These are phyloP conservation scores for Aeminium ludgeri DNA, from an alignment of 495 filamentous ascomycete species.

Conservation along the genomic window DNA sequence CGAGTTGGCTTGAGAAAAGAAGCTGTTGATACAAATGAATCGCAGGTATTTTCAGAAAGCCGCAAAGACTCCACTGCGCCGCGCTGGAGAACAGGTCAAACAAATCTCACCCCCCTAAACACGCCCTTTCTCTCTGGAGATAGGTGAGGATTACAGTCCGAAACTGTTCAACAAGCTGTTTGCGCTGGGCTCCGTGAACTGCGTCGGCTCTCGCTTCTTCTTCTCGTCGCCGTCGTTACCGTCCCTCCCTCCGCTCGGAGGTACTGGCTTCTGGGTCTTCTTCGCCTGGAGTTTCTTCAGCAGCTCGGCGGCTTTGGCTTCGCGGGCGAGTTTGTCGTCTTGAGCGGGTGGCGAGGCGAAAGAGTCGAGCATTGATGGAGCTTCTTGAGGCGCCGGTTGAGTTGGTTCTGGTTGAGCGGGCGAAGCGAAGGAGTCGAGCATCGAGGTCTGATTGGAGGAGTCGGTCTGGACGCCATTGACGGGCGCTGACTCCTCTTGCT, in stretches of 20 bases:
- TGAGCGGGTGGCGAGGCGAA: neutral
- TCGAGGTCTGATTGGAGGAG: neutral
- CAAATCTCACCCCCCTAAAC: no score
- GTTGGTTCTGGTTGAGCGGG: constrained; percentile 5
- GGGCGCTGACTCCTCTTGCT: no score
- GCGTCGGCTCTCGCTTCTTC: constrained; percentile 50
- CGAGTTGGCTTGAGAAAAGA: no score
- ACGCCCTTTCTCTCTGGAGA: neutral
- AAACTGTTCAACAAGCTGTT: constrained; percentile 37
- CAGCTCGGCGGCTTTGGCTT: constrained; percentile 21
- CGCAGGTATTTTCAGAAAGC: no score
- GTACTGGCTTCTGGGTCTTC: neutral
- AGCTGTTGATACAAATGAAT: no score
- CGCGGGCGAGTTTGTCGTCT: constrained; percentile 8
- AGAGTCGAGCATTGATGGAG: constrained; percentile 12
- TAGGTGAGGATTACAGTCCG: constrained; percentile 21
- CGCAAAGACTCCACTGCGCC: no score
- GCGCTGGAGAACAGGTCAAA: no score
- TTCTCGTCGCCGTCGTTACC: constrained; percentile 3
- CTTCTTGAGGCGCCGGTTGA: constrained; percentile 13
- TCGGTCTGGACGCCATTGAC: constrained; percentile 8
- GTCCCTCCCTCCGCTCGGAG: constrained; percentile 12
- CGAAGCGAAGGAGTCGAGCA: constrained; percentile 17
- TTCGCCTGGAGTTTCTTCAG: constrained; percentile 33
- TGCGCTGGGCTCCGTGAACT: constrained; percentile 80